These are phyloP conservation scores for Nannochloropsis granulata DNA, from an alignment of 108 stramenopile genomes.

Conservation along the genomic window DNA sequence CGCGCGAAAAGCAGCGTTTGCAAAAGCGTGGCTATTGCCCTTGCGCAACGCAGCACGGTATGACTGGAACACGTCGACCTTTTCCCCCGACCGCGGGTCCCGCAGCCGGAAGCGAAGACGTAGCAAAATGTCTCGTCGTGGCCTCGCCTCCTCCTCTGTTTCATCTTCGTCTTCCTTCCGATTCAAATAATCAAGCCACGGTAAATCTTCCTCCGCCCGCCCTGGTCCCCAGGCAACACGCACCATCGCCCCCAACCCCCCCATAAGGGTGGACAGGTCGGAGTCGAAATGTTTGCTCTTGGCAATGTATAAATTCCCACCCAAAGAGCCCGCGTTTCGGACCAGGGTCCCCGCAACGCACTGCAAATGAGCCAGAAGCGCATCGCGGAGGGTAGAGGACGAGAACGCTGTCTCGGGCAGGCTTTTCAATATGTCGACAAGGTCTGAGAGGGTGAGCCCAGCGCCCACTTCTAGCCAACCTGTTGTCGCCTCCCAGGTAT, in stretches of 20 bases:
- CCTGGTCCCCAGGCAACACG: neutral
- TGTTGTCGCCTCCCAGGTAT: neutral
- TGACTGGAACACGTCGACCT: neutral
- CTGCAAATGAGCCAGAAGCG: neutral
- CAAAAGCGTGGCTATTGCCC: neutral
- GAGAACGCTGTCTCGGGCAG: neutral
- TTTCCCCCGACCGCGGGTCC: neutral
- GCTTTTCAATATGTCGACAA: neutral
- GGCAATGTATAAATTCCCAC: constrained; percentile 15
- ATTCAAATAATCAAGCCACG: neutral
- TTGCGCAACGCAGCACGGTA: neutral
- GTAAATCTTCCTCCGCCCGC: neutral
- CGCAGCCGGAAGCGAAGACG: neutral
- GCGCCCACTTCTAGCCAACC: constrained; percentile 3
- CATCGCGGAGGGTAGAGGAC: neutral
- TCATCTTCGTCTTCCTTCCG: neutral
- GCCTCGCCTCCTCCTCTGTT: neutral
- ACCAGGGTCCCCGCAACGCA: constrained; percentile 17
- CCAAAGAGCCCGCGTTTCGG: constrained; percentile 17
- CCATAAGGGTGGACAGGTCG: neutral
- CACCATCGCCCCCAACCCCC: neutral
- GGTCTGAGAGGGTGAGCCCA: neutral
- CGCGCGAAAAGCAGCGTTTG: neutral
- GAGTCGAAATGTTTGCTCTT: neutral
- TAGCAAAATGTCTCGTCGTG: neutral